phyloP scores from a whole-genome alignment of 2,329 filamentous ascomycete species.

The Trichophyton mentagrophytes region DNA sequence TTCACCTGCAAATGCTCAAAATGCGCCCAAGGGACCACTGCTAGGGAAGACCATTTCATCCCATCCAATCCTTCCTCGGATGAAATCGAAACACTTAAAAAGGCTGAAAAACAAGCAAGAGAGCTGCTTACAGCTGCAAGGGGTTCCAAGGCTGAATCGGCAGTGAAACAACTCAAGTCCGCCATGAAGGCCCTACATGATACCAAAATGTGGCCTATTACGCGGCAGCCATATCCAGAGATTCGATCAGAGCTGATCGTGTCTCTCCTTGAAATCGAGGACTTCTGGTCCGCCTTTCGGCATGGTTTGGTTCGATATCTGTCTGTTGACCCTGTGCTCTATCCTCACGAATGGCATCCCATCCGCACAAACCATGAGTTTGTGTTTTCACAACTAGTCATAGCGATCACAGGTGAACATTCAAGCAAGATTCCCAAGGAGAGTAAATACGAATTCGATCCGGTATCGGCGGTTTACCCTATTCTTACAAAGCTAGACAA shows the following conservation, averaged over 20 bases:
- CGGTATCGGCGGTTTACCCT: constrained; percentile 24
- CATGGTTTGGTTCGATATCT: constrained; percentile 42
- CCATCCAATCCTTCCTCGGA: background rate
- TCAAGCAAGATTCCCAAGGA: constrained; percentile 8
- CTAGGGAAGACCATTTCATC: constrained; percentile 15
- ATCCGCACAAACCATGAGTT: constrained; percentile 40
- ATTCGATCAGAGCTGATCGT: constrained; percentile 43
- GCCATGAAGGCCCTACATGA: constrained; percentile 31
- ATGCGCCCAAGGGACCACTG: constrained; percentile 27
- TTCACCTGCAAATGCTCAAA: constrained; percentile 46
- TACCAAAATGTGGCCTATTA: constrained; percentile 34
- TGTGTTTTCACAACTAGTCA: constrained; percentile 22
- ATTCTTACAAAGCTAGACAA: constrained; percentile 21
- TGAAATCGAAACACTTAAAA: constrained; percentile 13
- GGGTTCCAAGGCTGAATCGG: constrained; percentile 17
- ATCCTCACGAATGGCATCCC: constrained; percentile 39
- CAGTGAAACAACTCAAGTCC: constrained; percentile 25
- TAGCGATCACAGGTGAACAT: constrained; percentile 14
- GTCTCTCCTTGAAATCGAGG: constrained; percentile 31
- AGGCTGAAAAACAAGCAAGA: constrained; percentile 16
- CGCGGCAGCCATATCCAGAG: constrained; percentile 43
- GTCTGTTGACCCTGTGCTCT: constrained; percentile 40
- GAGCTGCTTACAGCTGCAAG: constrained; percentile 18
- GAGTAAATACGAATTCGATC: constrained; percentile 19
- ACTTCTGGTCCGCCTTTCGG: constrained; percentile 37